Evolutionary conservation across 1,284 basidiomycete species (phyloP), one percentile per base, ranked within the genome.

Genomic region (Tetrapyrgos nigripes): DNA sequence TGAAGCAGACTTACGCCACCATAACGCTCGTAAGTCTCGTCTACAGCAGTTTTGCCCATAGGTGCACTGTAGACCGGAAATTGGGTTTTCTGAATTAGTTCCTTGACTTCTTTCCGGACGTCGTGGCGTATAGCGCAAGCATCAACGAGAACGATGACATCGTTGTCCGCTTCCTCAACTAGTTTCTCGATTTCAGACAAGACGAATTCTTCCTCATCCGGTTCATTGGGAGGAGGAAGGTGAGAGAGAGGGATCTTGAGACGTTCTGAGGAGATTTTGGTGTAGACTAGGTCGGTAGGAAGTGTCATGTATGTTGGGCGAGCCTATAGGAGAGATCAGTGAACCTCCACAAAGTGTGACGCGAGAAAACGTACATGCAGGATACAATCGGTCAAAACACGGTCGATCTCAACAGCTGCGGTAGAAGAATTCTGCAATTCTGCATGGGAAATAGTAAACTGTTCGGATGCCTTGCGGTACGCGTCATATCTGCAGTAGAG

Each of bases 291-390:
- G 68, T 98, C 92, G 13, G 91, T 96, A 0, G 96, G 97, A 5
- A 98, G 80, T 37, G 91, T 86, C 54, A 98, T 76, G 72, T 98
- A 98, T 19, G 92, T 93, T 0, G 96, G 96, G 21, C 92, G 85
- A 33, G 91, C 91, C 83, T 93, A 65, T 53, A 14, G 47, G 35
- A 27, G 10, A 19, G 21, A 43, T 33, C 46, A 37, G 28, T 33
- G 49, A n/a, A 33, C 31, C 26, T 29, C 46, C 43, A 26, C 43
- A 21, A 2, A 17, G 44, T 33, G 35, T 31, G 2, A 24, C 11
- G n/a, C 24, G 50, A 21, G 26, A 27, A 21, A 29, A 63, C 79
- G 27, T 65, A 87, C 89, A 53, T 69, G 75, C 13, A 82, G 84
- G 53, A 97, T 83, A 60, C 93, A 94, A 26, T 87, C 85, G 3